phyloP scores from a whole-genome alignment of 495 filamentous ascomycete species.

The Penicillium roqueforti region DNA sequence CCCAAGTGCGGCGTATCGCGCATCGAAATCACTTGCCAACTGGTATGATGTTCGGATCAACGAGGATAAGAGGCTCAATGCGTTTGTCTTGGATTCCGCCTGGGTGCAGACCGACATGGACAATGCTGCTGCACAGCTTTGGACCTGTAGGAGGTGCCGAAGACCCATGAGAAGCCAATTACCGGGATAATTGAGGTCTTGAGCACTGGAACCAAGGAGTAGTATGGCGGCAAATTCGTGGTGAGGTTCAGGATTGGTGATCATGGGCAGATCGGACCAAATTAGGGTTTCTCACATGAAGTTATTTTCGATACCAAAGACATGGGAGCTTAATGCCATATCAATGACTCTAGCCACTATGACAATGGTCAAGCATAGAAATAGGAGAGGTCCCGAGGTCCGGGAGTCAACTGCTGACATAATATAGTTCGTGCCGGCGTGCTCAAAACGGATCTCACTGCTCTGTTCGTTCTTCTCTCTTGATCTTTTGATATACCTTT shows the following conservation, averaged over 20 bases:
- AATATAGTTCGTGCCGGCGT: not conserved
- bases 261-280: not conserved
- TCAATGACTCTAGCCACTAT: not conserved
- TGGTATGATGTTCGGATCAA: conserved; percentile 40
- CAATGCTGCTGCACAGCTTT: conserved; percentile 30
- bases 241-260: not conserved
- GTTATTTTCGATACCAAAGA: not conserved
- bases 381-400: not conserved
- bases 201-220: conserved; percentile 30
- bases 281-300: not conserved
- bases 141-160: conserved; percentile 33
- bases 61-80: conserved; percentile 36
- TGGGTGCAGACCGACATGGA: conserved; percentile 46
- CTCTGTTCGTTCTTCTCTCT: not conserved
- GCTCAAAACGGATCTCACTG: not conserved
- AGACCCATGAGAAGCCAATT: conserved; percentile 27
- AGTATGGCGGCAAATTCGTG: conserved; percentile 33
- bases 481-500: not conserved
- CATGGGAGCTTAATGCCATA: not conserved
- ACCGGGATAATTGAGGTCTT: conserved; percentile 37
- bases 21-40: conserved; percentile 32
- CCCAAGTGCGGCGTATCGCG: conserved; percentile 34
- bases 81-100: conserved; percentile 31
- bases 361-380: not conserved
- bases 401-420: not conserved